Evolutionary conservation across 1,284 basidiomycete species (phyloP), one percentile per base, ranked within the genome.

Genomic region (Cutaneotrichosporon mucoides): DNA sequence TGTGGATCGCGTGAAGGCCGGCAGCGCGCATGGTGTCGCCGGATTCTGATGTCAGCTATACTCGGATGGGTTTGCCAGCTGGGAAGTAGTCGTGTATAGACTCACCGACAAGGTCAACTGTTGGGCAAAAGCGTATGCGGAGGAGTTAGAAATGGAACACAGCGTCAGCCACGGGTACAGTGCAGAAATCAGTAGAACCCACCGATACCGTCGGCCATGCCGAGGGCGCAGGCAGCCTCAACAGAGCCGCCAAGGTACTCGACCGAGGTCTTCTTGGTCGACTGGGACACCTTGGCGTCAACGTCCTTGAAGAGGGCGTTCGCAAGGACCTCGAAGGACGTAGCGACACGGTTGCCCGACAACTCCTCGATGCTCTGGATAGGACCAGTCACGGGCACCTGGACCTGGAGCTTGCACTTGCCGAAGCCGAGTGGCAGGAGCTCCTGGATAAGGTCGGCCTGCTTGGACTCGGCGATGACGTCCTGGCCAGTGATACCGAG

Each of bases 21-120:
- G 94, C 95, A 33, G 95, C 96, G 45, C 95, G 91, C 96, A 99
- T 99, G 2, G 95, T 99, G 71, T 99, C 96, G 36, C 95, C 95
- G n/a, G 92, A 96, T 79, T 99, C 95, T 53, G 24, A 13, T 6
- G 53, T 48, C 38, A 35, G 35, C 40, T 24, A 24, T 24, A 24
- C 24, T 24, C 24, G 24, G 24, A 24, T 24, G 24, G 24, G 24
- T 24, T 24, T 24, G 24, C 24, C 24, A 24, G 24, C 24, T 24
- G 24, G 24, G 24, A 24, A 24, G 24, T 24, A 24, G 24, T 24
- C 24, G 24, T 24, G 24, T 24, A 24, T 24, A 24, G 24, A 82
- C 88, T 70, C 69, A 90, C 90, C 91, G 58, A 94, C 92, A 58
- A 95, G 87, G 78, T 94, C 92, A 55, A 94, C 91, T 92, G 56